A percentile compares a stretch with the other conserved stretches of the same genome.
Conservation (phyloP, 1,284 basidiomycete genomes). For the Cryptococcus amylolentus region DNA sequence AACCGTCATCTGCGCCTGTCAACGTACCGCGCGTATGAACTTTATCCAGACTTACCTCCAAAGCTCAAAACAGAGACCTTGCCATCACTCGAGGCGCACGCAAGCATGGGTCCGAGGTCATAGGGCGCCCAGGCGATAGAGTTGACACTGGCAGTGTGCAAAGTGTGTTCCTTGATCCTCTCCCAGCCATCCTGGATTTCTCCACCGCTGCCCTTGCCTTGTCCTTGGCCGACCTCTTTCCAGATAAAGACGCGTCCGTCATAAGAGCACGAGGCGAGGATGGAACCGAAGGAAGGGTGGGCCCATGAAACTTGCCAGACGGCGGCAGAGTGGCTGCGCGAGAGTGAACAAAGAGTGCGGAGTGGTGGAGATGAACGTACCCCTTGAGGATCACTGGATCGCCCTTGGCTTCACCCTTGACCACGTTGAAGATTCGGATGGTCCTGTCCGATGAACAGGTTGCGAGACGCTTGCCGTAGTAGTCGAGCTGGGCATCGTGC, state of each 20-base stretch:
- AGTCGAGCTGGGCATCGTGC: constrained; percentile 98
- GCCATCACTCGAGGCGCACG: constrained; percentile 97
- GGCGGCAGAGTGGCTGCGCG: constrained; percentile 77
- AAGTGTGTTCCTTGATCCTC: constrained; percentile 92
- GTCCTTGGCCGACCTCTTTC: constrained; percentile 64
- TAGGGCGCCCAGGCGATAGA: constrained; percentile 98
- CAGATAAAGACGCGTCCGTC: constrained; percentile 98
- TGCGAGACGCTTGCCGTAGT: constrained; percentile 92
- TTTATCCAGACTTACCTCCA: constrained; percentile 67
- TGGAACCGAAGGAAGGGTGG: constrained; percentile 92
- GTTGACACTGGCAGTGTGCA: constrained; percentile 94
- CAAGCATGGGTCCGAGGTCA: constrained; percentile 92
- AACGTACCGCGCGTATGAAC: neutral
- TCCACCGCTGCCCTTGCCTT: constrained; percentile 49
- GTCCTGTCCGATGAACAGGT: constrained; percentile 96
- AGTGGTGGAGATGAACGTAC: constrained; percentile 53
- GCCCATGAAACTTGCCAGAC: constrained; percentile 99
- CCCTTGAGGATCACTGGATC: constrained; percentile 76
- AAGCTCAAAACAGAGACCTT: constrained; percentile 96
- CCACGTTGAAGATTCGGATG: constrained; percentile 91
- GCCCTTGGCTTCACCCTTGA: constrained; percentile 69
- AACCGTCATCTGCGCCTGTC: constrained; percentile 73
- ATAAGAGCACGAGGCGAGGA: constrained; percentile 95
- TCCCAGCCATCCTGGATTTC: constrained; percentile 63
- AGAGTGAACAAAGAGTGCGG: neutral